Evolutionary conservation across 2,329 filamentous ascomycete genomes (phyloP).

Genomic region (Apiospora phragmitis): DNA sequence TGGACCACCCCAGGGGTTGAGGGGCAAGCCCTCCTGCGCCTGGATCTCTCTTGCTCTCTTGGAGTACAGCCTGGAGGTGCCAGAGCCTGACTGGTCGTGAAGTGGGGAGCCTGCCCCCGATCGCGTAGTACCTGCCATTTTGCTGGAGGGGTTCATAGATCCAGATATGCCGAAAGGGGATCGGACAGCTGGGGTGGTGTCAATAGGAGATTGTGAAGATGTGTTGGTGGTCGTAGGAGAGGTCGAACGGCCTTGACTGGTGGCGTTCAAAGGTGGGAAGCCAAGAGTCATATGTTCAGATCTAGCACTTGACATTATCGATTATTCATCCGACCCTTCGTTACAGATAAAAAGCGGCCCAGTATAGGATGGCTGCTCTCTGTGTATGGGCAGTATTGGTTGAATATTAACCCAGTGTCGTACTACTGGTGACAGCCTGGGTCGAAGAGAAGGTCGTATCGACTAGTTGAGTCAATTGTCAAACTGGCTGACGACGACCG

Average conservation of each 20-base stretch:
- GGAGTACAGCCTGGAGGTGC: slow-evolving; percentile 67
- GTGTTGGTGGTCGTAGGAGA: slow-evolving; percentile 75
- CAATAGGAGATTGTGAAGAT: slow-evolving; percentile 63
- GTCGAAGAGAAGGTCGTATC: slow-evolving; percentile 14
- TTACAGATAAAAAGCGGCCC: slow-evolving; percentile 27
- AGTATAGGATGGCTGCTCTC: slow-evolving; percentile 24
- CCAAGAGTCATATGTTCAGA: slow-evolving; percentile 85
- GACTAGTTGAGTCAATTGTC: background rate
- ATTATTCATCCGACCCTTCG: slow-evolving; percentile 66
- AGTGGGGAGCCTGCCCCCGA: slow-evolving; percentile 95
- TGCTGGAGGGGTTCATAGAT: slow-evolving; percentile 57
- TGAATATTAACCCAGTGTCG: slow-evolving; percentile 17
- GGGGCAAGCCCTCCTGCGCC: slow-evolving; percentile 81
- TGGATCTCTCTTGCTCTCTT: slow-evolving; percentile 98
- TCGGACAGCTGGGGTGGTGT: slow-evolving; percentile 65
- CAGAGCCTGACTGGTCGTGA: slow-evolving; percentile 59
- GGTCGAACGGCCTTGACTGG: slow-evolving; percentile 69
- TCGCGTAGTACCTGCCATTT: slow-evolving; percentile 63
- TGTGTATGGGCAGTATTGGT: slow-evolving; percentile 23
- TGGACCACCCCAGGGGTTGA: slow-evolving; percentile 83
- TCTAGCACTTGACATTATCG: slow-evolving; percentile 90
- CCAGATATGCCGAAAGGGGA: slow-evolving; percentile 72
- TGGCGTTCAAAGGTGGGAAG: slow-evolving; percentile 70
- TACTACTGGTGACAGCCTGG: slow-evolving; percentile 6
- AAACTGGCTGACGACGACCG: slow-evolving; percentile 10